These are phyloP conservation scores for Prunus campanulata DNA, from an alignment of 306 rosid genomes.

Conservation along the genomic window DNA sequence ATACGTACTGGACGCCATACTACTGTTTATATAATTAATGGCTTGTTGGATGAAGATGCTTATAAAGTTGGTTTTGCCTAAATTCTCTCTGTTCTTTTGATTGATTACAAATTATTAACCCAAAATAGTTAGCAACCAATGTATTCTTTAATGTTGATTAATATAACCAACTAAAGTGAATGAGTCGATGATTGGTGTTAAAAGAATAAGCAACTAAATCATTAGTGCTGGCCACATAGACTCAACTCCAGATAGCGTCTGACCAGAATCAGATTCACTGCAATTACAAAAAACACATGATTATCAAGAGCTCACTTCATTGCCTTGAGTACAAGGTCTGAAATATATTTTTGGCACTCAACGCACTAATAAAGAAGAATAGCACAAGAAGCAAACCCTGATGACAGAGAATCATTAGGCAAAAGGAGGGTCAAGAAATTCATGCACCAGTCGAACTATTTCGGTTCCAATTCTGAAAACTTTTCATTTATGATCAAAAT, in stretches of 20 bases:
- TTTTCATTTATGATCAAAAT: neutral
- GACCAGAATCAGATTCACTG: conserved; percentile 81
- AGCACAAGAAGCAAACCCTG: neutral
- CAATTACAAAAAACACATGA: conserved; percentile 27
- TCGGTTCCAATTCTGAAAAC: neutral
- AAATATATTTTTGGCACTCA: conserved; percentile 45
- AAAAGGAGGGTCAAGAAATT: neutral
- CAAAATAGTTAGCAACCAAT: no score
- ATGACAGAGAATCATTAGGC: neutral
- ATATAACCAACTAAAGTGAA: no score
- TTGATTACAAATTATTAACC: no score
- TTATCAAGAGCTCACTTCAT: conserved; percentile 19
- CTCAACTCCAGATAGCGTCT: conserved; percentile 73
- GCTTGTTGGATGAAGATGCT: no score
- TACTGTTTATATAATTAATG: no score
- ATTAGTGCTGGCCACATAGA: conserved; percentile 73
- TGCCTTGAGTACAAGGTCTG: neutral
- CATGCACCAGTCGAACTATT: neutral
- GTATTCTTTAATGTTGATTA: no score
- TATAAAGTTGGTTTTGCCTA: no score
- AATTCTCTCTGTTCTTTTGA: no score
- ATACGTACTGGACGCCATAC: no score
- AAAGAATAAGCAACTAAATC: conserved; percentile 25
- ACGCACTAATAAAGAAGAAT: neutral
- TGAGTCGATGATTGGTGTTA: neutral